Evolutionary conservation across 306 rosid species (phyloP).

Genomic region (Datisca glomerata): DNA sequence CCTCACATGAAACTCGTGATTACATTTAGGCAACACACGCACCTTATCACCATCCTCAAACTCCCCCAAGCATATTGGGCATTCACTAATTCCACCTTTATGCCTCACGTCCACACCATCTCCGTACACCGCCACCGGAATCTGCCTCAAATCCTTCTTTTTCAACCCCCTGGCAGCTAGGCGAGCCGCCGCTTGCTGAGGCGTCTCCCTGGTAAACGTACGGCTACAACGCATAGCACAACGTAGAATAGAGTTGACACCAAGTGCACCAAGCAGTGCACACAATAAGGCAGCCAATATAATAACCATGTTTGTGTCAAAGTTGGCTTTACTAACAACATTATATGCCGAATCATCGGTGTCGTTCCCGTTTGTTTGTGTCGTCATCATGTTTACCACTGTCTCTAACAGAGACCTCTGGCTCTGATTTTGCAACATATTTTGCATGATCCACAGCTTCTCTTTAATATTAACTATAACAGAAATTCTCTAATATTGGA

Average conservation of each 20-base stretch:
- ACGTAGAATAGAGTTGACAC: conserved; percentile 38
- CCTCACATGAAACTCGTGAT: conserved; percentile 55
- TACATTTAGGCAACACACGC: conserved; percentile 45
- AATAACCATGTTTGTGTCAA: conserved; percentile 54
- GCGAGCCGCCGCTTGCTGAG: conserved; percentile 21
- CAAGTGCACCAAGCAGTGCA: conserved; percentile 42
- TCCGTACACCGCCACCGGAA: conserved; percentile 38
- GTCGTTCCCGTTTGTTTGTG: neutral
- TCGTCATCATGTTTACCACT: neutral
- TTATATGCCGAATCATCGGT: too few relatives aligned
- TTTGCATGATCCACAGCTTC: too few relatives aligned
- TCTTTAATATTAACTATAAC: neutral
- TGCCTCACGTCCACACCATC: conserved; percentile 16
- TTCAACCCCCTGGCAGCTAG: conserved; percentile 37
- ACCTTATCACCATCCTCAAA: conserved; percentile 43
- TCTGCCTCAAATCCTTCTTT: conserved; percentile 24
- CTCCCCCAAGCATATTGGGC: conserved; percentile 53
- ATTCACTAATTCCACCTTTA: conserved; percentile 45
- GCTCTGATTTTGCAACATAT: too few relatives aligned
- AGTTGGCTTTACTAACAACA: conserved; percentile 23
- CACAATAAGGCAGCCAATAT: conserved; percentile 39
- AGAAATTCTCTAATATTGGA: neutral
- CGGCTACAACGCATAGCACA: conserved; percentile 31
- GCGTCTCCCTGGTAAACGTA: conserved; percentile 19
- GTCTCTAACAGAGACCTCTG: neutral